Conservation (phyloP, 768 basidiomycete genomes). For the Mycena vulgaris region DNA sequence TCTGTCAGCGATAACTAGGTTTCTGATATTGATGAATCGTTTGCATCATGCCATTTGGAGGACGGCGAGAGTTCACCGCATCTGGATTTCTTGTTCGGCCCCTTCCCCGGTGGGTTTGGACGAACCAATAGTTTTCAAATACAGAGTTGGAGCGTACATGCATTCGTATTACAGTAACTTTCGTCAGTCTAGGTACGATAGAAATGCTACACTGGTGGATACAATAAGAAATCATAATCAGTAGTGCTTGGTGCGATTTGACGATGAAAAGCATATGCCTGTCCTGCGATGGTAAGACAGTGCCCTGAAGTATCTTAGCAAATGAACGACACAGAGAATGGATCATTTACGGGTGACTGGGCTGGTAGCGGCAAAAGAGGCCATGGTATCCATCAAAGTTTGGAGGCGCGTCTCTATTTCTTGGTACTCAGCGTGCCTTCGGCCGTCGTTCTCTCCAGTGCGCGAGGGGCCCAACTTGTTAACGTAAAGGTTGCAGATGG, state of each 20-base stretch:
- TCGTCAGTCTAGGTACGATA: too few relatives aligned
- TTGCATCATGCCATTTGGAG: neutral
- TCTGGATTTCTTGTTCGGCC: too few relatives aligned
- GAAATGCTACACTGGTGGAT: too few relatives aligned
- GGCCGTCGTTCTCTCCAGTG: neutral
- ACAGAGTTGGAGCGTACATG: too few relatives aligned
- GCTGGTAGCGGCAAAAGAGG: neutral
- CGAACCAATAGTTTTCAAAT: too few relatives aligned
- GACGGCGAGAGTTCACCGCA: neutral
- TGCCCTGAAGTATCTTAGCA: neutral
- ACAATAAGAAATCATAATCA: too few relatives aligned
- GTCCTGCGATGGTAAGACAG: neutral
- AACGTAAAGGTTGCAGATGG: neutral
- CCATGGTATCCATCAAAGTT: constrained; percentile 1
- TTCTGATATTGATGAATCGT: neutral
- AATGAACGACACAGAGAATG: neutral
- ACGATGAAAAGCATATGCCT: too few relatives aligned
- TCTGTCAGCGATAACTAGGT: too few relatives aligned
- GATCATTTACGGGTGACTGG: neutral
- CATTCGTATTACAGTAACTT: too few relatives aligned
- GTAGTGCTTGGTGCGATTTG: too few relatives aligned
- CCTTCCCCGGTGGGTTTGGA: too few relatives aligned
- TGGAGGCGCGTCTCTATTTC: neutral
- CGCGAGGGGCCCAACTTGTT: neutral
- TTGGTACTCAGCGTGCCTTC: neutral